Evolutionary conservation across 108 stramenopile genomes (phyloP).

Genomic region (Bacterosira constricta): DNA sequence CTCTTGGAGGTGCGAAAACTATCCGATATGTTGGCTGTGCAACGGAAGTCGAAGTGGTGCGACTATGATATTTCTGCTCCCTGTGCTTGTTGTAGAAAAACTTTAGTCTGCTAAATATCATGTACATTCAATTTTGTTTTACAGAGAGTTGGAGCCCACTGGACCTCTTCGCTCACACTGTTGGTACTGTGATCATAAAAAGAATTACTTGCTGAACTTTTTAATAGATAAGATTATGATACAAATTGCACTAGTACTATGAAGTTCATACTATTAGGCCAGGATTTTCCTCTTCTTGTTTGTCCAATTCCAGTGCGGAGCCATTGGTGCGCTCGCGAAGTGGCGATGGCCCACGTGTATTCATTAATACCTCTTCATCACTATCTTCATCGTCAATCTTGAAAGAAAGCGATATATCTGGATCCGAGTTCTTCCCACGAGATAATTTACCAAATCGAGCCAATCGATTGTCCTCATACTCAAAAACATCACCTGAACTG

Average conservation of each 20-base stretch:
- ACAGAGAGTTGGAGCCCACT: too few species aligned
- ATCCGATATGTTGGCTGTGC: slow-evolving; percentile 35
- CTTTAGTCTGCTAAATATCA: background rate
- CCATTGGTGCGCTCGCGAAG: slow-evolving; percentile 11
- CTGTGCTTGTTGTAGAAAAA: slow-evolving; percentile 66
- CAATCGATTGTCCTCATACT: slow-evolving; percentile 19
- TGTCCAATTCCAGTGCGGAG: slow-evolving; percentile 3
- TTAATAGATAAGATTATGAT: background rate
- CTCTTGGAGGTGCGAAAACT: slow-evolving; percentile 49
- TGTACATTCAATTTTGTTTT: too few species aligned
- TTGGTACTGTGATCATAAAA: too few species aligned
- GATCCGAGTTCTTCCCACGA: slow-evolving; percentile 42
- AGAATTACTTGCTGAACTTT: background rate
- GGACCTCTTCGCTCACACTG: too few species aligned
- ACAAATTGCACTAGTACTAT: slow-evolving; percentile 1
- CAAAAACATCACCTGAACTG: slow-evolving; percentile 21
- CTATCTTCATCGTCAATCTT: slow-evolving; percentile 20
- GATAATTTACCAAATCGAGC: background rate
- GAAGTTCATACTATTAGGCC: background rate
- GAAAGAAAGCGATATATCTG: slow-evolving; percentile 35
- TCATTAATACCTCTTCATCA: slow-evolving; percentile 14
- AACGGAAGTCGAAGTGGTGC: slow-evolving; percentile 57
- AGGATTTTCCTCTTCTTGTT: background rate
- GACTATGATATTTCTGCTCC: slow-evolving; percentile 66
- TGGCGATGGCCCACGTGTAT: background rate